Evolutionary conservation across 345 rosid genomes (phyloP), one percentile per base, ranked within the genome.

Genomic region (Dipteronia sinensis): DNA sequence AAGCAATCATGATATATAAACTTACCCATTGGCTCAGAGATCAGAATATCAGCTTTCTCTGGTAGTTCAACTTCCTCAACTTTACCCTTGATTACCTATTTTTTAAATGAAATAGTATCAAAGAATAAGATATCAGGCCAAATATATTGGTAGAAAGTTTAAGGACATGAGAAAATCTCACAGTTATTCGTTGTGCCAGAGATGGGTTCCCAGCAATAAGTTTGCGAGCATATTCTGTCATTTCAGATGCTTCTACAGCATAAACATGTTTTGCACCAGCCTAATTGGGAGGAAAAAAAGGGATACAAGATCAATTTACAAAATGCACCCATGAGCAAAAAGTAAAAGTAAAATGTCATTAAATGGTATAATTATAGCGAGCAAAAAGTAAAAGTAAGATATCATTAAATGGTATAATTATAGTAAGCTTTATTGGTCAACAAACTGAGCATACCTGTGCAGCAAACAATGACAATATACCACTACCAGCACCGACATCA

Each of bases 401-500:
- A 56, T 67, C 49, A 20, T 66, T 20, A 10, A 3, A 67, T 10
- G 55, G n/a, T 23, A 76, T 42, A 74, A 19, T 61, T 55, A 71
- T 53, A 76, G 13, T 17, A 63, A 75, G 62, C 62, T 67, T 46
- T 61, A 47, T 17, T 17, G 27, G 20, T 12, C 19, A 55, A 71
- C 72, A 58, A 34, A 20, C 38, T 31, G 70, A 61, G 34, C 74
- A 56, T 86, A 92, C 99, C 97, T 96, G 99, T 59, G 99, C 99
- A 77, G 99, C 99, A 87, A 96, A 96, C 82, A 96, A 81, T 29
- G 99, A 96, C 80, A 96, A 87, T 80, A 96, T 96, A 65, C 99
- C 99, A 82, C 99, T 96, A 53, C 99, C 99, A 87, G 99, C 98
- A 85, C 99, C 99, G 15, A 96, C 99, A 85, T 96, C 99, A 70